phyloP scores from a whole-genome alignment of 352 stramenopile genomes.

The Globisporangium heterothallicum region DNA sequence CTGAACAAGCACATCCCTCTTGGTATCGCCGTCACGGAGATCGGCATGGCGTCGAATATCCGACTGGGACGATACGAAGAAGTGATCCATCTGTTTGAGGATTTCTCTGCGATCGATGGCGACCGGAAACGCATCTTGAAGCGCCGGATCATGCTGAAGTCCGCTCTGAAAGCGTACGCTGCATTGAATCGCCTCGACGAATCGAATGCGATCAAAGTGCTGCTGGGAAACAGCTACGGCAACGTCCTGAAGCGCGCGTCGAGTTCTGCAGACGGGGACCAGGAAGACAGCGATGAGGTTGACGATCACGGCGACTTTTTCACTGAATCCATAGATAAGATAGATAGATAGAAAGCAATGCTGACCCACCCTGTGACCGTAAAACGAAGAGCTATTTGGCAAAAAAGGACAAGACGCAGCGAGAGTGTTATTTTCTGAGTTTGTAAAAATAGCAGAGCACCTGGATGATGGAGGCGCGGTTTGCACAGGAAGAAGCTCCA shows the following conservation, averaged over 20 bases:
- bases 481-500: background rate
- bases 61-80: slow-evolving; percentile 53
- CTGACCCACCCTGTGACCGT: slow-evolving; percentile 3
- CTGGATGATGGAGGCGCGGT: background rate
- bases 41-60: slow-evolving; percentile 66
- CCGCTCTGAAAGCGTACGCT: slow-evolving; percentile 44
- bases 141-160: slow-evolving; percentile 59
- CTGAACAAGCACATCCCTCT: slow-evolving; percentile 74
- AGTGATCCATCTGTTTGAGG: slow-evolving; percentile 66
- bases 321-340: slow-evolving; percentile 20
- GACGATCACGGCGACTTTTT: slow-evolving; percentile 18
- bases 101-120: slow-evolving; percentile 57
- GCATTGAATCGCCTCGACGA: slow-evolving; percentile 50
- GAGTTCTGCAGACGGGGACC: slow-evolving; percentile 3
- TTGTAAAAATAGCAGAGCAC: slow-evolving; percentile 8
- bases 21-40: slow-evolving; percentile 64
- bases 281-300: slow-evolving; percentile 16
- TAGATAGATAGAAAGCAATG: slow-evolving; percentile 22
- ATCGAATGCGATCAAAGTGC: slow-evolving; percentile 47
- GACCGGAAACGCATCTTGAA: slow-evolving; percentile 52
- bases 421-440: background rate
- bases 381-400: background rate
- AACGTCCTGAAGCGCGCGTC: slow-evolving; percentile 18
- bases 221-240: slow-evolving; percentile 35
- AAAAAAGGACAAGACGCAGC: background rate